Conservation (phyloP, 2,329 filamentous ascomycete species). For the Stachybotrys echinatus region DNA sequence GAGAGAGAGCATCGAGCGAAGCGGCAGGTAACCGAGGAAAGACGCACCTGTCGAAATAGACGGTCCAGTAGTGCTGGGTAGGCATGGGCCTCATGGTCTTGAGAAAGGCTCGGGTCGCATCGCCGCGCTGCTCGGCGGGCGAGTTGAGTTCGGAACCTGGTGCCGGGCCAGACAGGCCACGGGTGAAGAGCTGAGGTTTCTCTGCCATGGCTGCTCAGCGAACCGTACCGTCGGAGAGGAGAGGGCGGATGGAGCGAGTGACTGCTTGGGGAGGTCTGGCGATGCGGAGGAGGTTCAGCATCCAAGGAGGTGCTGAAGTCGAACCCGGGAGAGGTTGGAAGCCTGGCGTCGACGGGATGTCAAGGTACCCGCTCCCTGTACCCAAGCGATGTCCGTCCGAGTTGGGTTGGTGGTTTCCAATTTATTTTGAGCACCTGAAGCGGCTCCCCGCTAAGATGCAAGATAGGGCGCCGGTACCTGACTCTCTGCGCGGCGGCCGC, state of each 20-base stretch:
- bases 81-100: slow-evolving; percentile 67
- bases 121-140: slow-evolving; percentile 68
- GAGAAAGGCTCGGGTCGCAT: slow-evolving; percentile 79
- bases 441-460: no score
- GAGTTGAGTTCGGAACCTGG: slow-evolving; percentile 58
- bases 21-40: background rate
- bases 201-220: slow-evolving; percentile 45
- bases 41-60: slow-evolving; percentile 58
- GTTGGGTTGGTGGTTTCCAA: no score
- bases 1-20: background rate
- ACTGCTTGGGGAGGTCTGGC: background rate
- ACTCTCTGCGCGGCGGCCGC: no score
- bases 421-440: no score
- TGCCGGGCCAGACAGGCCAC: slow-evolving; percentile 57
- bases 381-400: no score
- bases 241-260: background rate
- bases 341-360: no score
- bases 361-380: no score
- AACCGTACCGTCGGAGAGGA: background rate
- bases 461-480: no score
- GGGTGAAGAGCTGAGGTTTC: slow-evolving; percentile 53
- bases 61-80: slow-evolving; percentile 75
- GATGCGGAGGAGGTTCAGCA: no score
- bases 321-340: no score
- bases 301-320: background rate